phyloP scores from a whole-genome alignment of 768 basidiomycete species.

The Trametes cingulata region DNA sequence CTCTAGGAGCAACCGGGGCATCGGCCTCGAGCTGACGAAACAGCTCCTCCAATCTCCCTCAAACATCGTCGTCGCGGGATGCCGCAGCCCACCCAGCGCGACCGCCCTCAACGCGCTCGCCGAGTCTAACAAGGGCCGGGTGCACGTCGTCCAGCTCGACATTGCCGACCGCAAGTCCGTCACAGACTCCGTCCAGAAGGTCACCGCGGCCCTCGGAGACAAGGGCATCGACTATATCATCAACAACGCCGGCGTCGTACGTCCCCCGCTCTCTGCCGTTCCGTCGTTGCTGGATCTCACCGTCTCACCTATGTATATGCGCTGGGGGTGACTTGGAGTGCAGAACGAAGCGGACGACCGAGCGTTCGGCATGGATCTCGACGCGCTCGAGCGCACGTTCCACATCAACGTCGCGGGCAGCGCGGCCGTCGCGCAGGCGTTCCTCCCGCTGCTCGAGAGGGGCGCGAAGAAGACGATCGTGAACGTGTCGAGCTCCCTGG shows the following conservation, averaged over 20 bases:
- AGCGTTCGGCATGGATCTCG: constrained; percentile 29
- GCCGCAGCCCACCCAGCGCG: constrained; percentile 29
- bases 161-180: constrained; percentile 30
- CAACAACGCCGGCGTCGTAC: constrained; percentile 36
- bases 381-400: constrained; percentile 28
- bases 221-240: constrained; percentile 40
- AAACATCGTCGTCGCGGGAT: constrained; percentile 33
- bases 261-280: too few species aligned
- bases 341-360: constrained; percentile 21
- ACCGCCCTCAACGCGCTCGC: constrained; percentile 24
- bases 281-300: too few species aligned
- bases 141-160: constrained; percentile 38
- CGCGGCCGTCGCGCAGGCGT: constrained; percentile 33
- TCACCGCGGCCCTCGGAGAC: constrained; percentile 29
- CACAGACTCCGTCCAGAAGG: constrained; percentile 23
- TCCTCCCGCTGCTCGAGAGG: constrained; percentile 35
- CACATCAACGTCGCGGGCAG: constrained; percentile 38
- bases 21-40: constrained; percentile 32
- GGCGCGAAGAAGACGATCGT: constrained; percentile 34
- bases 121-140: constrained; percentile 26
- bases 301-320: too few species aligned
- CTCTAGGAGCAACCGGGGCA: constrained; percentile 24
- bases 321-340: too few species aligned
- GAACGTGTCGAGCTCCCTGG: constrained; percentile 36
- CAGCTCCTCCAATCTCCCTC: constrained; percentile 24